A percentile compares a stretch with the other conserved stretches of the same genome.
phyloP scores from a whole-genome alignment of 345 rosid species.

The Lepidium aucheri region DNA sequence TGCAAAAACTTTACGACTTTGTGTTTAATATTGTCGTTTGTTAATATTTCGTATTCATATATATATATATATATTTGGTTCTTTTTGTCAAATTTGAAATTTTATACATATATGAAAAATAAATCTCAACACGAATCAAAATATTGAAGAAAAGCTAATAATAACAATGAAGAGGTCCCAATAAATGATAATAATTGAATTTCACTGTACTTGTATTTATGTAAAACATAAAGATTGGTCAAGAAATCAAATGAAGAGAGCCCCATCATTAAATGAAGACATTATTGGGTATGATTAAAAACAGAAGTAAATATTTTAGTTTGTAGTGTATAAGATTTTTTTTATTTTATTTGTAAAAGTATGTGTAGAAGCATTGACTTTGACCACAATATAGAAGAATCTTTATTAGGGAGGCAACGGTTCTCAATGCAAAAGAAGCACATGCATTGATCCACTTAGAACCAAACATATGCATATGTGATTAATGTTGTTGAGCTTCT shows the following conservation, averaged over 20 bases:
- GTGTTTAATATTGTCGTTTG: no score
- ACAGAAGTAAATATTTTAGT: no score
- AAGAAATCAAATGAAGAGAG: constrained; percentile 2
- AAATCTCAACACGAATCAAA: not conserved
- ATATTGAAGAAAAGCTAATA: not conserved
- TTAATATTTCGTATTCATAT: not conserved
- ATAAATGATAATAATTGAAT: constrained; percentile 2
- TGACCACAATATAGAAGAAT: constrained; percentile 17
- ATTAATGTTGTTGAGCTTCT: not conserved
- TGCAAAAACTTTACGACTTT: no score
- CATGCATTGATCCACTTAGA: constrained; percentile 1
- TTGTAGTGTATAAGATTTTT: no score
- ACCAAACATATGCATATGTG: constrained; percentile 7
- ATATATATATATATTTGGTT: not conserved
- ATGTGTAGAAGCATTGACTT: constrained; percentile 14
- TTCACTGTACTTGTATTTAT: constrained; percentile 13
- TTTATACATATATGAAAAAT: not conserved
- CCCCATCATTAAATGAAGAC: constrained; percentile 12
- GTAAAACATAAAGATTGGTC: not conserved
- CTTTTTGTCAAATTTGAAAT: not conserved
- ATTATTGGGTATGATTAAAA: constrained; percentile 18
- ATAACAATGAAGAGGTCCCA: constrained; percentile 3
- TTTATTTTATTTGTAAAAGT: no score
- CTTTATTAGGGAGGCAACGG: constrained; percentile 5
- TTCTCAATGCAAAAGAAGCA: constrained; percentile 17